Conservation (phyloP, 768 basidiomycete species). For the Asterophora parasitica region DNA sequence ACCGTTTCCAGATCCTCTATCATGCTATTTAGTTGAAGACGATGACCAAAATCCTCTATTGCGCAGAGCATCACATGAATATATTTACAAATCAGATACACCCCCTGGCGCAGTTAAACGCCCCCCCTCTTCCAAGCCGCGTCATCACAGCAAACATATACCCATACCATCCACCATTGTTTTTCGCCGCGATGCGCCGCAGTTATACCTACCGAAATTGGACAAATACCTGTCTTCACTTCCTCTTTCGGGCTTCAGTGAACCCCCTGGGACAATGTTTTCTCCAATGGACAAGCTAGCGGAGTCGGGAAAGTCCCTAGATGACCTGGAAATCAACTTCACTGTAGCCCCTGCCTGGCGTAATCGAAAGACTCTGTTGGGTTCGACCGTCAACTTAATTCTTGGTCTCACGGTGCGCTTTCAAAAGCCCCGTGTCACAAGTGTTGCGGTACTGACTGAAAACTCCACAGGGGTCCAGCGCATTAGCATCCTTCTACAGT, state of each 20-base stretch:
- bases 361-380: constrained; percentile 49
- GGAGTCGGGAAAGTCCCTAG: constrained; percentile 43
- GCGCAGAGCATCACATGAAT: background rate
- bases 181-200: constrained; percentile 54
- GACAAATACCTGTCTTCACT: constrained; percentile 53
- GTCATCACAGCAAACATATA: constrained; percentile 5
- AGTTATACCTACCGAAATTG: constrained; percentile 57
- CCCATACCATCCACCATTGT: constrained; percentile 53
- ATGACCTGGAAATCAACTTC: constrained; percentile 57
- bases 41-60: constrained; percentile 15
- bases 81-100: background rate
- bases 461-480: constrained; percentile 57
- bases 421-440: background rate
- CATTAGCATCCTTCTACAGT: constrained; percentile 63
- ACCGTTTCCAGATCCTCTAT: background rate
- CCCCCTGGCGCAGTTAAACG: background rate
- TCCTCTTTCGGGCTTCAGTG: constrained; percentile 37
- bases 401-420: constrained; percentile 52
- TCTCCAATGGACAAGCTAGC: constrained; percentile 56
- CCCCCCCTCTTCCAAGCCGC: background rate
- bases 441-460: background rate
- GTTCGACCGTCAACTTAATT: constrained; percentile 38
- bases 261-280: constrained; percentile 40
- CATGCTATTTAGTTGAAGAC: background rate
- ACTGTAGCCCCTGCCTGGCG: constrained; percentile 46